phyloP scores from a whole-genome alignment of 2,329 filamentous ascomycete genomes.

The Penicillium sclerotiorum region DNA sequence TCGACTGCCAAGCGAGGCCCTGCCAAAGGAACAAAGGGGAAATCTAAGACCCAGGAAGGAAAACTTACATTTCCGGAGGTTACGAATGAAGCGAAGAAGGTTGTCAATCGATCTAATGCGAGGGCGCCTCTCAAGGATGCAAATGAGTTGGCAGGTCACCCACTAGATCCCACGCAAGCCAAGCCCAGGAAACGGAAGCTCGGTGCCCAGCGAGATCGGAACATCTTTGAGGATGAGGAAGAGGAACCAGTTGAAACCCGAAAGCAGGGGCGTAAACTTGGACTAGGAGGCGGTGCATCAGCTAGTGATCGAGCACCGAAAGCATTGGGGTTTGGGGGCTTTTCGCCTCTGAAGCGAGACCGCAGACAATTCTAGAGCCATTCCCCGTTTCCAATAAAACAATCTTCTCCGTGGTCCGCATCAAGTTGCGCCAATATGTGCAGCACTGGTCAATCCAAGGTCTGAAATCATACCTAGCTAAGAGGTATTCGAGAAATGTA shows the following conservation, averaged over 20 bases:
- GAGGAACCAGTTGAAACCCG: conserved; percentile 39
- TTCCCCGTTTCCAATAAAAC: too few species aligned
- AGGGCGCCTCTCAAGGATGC: conserved; percentile 19
- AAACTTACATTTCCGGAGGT: neutral
- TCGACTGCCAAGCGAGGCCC: conserved; percentile 2
- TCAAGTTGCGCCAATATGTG: too few species aligned
- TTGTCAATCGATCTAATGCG: conserved; percentile 3
- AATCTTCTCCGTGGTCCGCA: neutral
- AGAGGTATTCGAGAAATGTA: too few species aligned
- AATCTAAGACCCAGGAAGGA: neutral
- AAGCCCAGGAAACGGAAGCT: conserved; percentile 74
- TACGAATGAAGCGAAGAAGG: conserved; percentile 7
- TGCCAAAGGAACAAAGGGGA: conserved; percentile 10
- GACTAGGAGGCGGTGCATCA: conserved; percentile 20
- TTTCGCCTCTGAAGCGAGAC: conserved; percentile 74
- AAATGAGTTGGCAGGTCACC: conserved; percentile 22
- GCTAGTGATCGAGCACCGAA: conserved; percentile 12
- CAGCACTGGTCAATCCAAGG: too few species aligned
- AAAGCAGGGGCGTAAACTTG: conserved; percentile 32
- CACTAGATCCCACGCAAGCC: conserved; percentile 32
- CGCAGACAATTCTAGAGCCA: conserved; percentile 45
- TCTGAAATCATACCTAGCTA: too few species aligned
- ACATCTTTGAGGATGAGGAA: conserved; percentile 71
- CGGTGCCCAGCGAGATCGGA: conserved; percentile 62
- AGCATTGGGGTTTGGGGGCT: conserved; percentile 49